Evolutionary conservation across 768 basidiomycete genomes (phyloP).

Genomic region (Psilocybe tampanensis): DNA sequence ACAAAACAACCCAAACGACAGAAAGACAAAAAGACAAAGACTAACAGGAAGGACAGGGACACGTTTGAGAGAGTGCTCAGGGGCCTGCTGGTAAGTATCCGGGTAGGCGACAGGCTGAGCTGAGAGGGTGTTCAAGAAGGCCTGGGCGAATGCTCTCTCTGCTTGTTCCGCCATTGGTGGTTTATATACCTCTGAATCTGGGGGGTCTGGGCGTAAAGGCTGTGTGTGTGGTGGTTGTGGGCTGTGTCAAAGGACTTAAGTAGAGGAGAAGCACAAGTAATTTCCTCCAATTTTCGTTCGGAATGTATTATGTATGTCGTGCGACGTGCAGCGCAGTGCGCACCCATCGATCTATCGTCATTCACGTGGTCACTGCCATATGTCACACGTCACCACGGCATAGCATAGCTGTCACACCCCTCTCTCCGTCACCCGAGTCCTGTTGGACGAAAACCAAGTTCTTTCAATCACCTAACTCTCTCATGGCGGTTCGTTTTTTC

Average conservation of each 20-base stretch:
- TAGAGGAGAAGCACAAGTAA: no score
- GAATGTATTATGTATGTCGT: no score
- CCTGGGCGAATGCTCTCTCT: slow-evolving; percentile 69
- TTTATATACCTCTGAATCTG: no score
- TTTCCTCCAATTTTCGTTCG: no score
- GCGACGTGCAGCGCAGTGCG: no score
- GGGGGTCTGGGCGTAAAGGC: background rate
- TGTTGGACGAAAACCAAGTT: slow-evolving; percentile 12
- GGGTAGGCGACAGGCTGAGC: slow-evolving; percentile 68
- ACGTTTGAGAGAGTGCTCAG: slow-evolving; percentile 63
- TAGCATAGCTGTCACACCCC: no score
- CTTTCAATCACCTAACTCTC: background rate
- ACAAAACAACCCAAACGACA: background rate
- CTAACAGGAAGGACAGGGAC: slow-evolving; percentile 72
- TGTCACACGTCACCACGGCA: no score
- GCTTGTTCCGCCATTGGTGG: slow-evolving; percentile 42
- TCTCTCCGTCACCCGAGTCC: background rate
- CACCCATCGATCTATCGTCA: background rate
- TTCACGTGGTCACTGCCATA: background rate
- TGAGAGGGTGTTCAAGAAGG: slow-evolving; percentile 63
- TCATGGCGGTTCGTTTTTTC: slow-evolving; percentile 39
- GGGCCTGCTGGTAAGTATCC: slow-evolving; percentile 79
- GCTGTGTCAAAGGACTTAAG: no score
- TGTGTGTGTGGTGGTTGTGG: background rate
- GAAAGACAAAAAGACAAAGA: slow-evolving; percentile 2